These are phyloP conservation scores for Arthrinium puccinioides DNA, from an alignment of 2,329 filamentous ascomycete species.

Conservation along the genomic window DNA sequence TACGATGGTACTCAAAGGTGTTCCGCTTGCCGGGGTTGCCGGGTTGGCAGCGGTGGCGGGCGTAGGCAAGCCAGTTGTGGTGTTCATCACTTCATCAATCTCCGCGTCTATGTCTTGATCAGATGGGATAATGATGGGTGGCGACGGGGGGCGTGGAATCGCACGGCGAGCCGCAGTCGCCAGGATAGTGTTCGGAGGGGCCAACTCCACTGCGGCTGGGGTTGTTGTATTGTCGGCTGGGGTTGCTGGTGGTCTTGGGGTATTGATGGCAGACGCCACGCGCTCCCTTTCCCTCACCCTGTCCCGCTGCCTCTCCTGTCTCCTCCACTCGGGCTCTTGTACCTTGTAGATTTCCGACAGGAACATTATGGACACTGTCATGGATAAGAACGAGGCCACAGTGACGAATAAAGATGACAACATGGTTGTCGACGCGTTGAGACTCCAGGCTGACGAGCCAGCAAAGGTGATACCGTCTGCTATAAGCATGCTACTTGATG, in stretches of 20 bases:
- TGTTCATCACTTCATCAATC: constrained; percentile 35
- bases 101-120: constrained; percentile 59
- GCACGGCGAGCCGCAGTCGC: constrained; percentile 14
- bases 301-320: constrained; percentile 27
- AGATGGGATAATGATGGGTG: constrained; percentile 53
- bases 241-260: constrained; percentile 9
- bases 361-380: constrained; percentile 51
- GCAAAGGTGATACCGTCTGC: constrained; percentile 54
- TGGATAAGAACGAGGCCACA: constrained; percentile 46
- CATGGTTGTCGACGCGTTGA: constrained; percentile 48
- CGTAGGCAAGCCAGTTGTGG: constrained; percentile 19
- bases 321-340: constrained; percentile 50
- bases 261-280: constrained; percentile 12
- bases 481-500: constrained; percentile 53
- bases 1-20: constrained; percentile 47
- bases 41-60: constrained; percentile 20
- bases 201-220: constrained; percentile 8
- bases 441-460: constrained; percentile 47
- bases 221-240: constrained; percentile 7
- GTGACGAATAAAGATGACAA: constrained; percentile 49
- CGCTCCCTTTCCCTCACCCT: constrained; percentile 21
- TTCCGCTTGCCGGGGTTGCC: constrained; percentile 13
- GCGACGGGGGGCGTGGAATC: constrained; percentile 18
- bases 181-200: constrained; percentile 12
- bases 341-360: constrained; percentile 53